These are phyloP conservation scores for Metschnikowia lunata DNA, from an alignment of 805 yeast genomes.

Conservation along the genomic window DNA sequence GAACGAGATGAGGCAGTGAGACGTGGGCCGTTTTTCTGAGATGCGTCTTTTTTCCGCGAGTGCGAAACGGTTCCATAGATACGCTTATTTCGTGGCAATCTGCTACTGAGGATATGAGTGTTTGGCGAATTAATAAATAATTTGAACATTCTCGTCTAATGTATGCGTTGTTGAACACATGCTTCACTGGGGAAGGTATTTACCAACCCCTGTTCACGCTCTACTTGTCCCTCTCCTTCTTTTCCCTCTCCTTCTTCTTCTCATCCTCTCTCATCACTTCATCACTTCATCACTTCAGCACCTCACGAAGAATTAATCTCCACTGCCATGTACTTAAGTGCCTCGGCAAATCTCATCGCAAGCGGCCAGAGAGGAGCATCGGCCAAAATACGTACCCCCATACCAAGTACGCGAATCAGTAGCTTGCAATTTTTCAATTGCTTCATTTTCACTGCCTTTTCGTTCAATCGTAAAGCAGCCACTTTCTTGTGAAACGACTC, in stretches of 20 bases:
- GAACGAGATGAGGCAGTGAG: not conserved
- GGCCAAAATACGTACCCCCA: constrained; percentile 73
- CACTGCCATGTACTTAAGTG: constrained; percentile 54
- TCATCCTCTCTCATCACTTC: not conserved
- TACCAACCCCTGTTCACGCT: too few relatives aligned
- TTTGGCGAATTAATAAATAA: too few relatives aligned
- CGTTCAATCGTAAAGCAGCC: not conserved
- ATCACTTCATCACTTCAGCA: not conserved
- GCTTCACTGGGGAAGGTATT: too few relatives aligned
- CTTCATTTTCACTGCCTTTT: constrained; percentile 1
- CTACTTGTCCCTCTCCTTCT: too few relatives aligned
- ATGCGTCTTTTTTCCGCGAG: not conserved
- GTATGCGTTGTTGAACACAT: too few relatives aligned
- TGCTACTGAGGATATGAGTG: too few relatives aligned
- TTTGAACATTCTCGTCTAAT: too few relatives aligned
- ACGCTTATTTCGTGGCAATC: too few relatives aligned
- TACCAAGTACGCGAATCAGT: constrained; percentile 54
- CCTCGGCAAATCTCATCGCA: constrained; percentile 75
- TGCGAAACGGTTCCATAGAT: not conserved
- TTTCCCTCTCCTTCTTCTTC: too few relatives aligned
- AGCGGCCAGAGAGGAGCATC: constrained; percentile 89
- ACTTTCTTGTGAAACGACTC: constrained; percentile 12
- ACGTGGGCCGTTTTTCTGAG: too few relatives aligned
- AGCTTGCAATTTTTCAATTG: constrained; percentile 40
- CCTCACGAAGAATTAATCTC: constrained; percentile 1